Percentiles rank a stretch among this genome's conserved stretches.
These are phyloP conservation scores for Fomitopsis palustris DNA, from an alignment of 1,284 basidiomycete genomes.

Conservation along the genomic window DNA sequence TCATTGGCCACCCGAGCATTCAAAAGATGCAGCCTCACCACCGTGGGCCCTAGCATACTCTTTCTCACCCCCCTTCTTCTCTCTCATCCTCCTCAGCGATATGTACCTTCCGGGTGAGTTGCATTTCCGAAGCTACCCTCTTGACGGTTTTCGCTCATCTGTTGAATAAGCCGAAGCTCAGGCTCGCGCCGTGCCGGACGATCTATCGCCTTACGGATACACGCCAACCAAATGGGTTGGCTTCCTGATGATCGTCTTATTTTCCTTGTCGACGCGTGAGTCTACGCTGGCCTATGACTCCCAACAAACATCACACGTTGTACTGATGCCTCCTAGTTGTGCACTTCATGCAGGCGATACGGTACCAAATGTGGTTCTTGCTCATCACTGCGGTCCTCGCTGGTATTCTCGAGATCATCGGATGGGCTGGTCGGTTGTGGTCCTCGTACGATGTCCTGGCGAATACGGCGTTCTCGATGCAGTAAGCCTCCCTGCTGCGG, in stretches of 20 bases:
- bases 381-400: constrained; percentile 33
- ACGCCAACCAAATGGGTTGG: background rate
- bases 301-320: too few species aligned
- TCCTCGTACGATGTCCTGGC: constrained; percentile 25
- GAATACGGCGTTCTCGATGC: constrained; percentile 39
- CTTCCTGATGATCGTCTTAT: background rate
- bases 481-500: constrained; percentile 29
- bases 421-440: constrained; percentile 39
- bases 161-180: background rate
- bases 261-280: background rate
- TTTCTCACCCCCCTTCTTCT: too few species aligned
- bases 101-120: too few species aligned
- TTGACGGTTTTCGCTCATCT: background rate
- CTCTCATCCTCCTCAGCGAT: too few species aligned
- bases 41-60: too few species aligned
- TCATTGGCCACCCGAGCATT: too few species aligned
- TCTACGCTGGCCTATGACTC: background rate
- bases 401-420: constrained; percentile 35
- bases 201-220: background rate
- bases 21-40: too few species aligned
- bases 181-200: background rate
- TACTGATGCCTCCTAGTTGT: constrained; percentile 23
- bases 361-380: constrained; percentile 37
- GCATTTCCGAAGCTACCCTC: too few species aligned
- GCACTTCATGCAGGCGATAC: constrained; percentile 31